Conservation (phyloP, 768 basidiomycete genomes). For the Multifurca ochricompacta region DNA sequence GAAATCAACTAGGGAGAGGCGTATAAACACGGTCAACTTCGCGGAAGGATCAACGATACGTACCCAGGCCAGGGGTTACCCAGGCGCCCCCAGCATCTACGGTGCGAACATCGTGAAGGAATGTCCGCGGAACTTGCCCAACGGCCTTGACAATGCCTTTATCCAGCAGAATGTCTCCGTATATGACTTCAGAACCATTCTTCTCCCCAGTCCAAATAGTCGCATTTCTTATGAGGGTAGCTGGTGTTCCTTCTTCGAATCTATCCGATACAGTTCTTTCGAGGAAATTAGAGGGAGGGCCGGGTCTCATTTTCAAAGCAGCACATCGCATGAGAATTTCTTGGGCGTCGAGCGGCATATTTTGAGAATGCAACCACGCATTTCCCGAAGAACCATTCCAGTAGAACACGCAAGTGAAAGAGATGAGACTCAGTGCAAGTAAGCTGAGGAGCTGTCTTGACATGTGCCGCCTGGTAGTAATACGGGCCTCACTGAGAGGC, state of each 20-base stretch:
- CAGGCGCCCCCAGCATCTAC: slow-evolving; percentile 55
- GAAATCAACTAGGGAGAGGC: slow-evolving; percentile 30
- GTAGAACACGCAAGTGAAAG: slow-evolving; percentile 5
- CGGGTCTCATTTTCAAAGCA: slow-evolving; percentile 24
- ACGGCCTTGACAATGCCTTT: slow-evolving; percentile 53
- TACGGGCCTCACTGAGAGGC: not conserved
- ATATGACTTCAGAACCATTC: slow-evolving; percentile 46
- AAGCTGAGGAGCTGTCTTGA: not conserved
- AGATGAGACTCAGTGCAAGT: slow-evolving; percentile 1
- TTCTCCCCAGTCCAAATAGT: slow-evolving; percentile 55
- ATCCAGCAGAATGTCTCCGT: slow-evolving; percentile 61
- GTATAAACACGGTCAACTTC: slow-evolving; percentile 7
- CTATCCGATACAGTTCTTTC: slow-evolving; percentile 44
- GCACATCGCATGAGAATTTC: slow-evolving; percentile 29
- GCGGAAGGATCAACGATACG: slow-evolving; percentile 16
- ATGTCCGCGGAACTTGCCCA: slow-evolving; percentile 37
- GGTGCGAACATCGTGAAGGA: slow-evolving; percentile 36
- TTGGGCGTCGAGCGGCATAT: slow-evolving; percentile 23
- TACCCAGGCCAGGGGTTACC: slow-evolving; percentile 61
- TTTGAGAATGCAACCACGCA: not conserved
- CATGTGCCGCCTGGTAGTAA: not conserved
- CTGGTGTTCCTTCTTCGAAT: slow-evolving; percentile 54
- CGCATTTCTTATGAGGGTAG: slow-evolving; percentile 65
- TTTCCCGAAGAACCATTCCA: slow-evolving; percentile 1
- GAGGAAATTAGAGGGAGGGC: slow-evolving; percentile 27